Evolutionary conservation across 371 early-diverging fungal genomes (phyloP), one percentile per base, ranked within the genome.

Genomic region (Rhizopus delemar): DNA sequence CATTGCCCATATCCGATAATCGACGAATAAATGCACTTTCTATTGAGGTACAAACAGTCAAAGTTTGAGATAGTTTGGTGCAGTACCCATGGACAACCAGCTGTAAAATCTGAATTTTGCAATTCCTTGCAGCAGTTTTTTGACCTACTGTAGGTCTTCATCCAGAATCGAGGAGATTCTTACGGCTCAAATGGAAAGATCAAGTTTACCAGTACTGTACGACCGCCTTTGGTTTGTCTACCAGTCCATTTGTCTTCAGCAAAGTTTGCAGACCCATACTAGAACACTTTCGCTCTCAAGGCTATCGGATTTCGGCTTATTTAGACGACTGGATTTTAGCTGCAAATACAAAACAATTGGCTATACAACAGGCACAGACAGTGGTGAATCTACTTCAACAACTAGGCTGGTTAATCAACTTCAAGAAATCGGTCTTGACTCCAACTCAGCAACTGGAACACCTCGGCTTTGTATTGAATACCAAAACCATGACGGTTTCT

Each of bases 191-290:
- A 33, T 83, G 78, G 71, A 61, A 71, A 32, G n/a, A 69, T 12
- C 57, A 70, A 31, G 58, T 63, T 13, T 82, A 77, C 62, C 81
- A 78, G 59, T 83, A 70, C 67, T 57, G 60, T 4, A 70, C 73
- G 0, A 54, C 73, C 16, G 69, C 78, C 0, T 83, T 83, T 53
- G 83, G 81, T 6, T 68, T 83, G 1, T 71, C 80, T 2, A 64
- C 75, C 28, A 68, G 73, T 3, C 80, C 83, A 0, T 60, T 57
- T 7, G 71, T 72, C 9, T 82, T 83, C 46, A 81, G 76, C 8
- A 71, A 69, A 48, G 57, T 77, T 2, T 45, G 41, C 46, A 48
- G 38, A 12, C 73, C 75, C 13, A 34, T 75, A 4, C 53, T 74
- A 8, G 45, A 57, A 1, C 65, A 68, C 70, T 64, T 70, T 0